Base-by-base conservation (phyloP, 257 asterid genomes). In the Scutellaria minor region DNA sequence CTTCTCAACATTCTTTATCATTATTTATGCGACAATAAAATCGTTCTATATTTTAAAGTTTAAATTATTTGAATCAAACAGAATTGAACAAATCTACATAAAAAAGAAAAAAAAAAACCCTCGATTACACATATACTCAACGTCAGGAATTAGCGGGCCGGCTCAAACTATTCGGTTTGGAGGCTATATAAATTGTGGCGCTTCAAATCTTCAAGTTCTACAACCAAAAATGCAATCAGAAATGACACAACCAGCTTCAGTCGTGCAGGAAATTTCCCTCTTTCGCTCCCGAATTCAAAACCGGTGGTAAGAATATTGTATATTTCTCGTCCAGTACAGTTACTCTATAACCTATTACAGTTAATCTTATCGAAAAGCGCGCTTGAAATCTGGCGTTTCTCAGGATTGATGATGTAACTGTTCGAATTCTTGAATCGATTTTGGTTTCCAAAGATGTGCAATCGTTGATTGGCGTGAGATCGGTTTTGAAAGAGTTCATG, bases 341-440 rank as follows among this genome's bases (percentile, higher is more conserved):
- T 70, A 22, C 7, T 4, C 7, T 15, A 14, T 35, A 24, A 9
- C 13, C 40, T 59, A 24, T 47, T 56, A 7, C 9, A 13, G 15
- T 64, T 22, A 27, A 18, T 45, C 5, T 11, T 41, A 40, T 52
- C 4, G 73, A 35, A 53, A 54, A 13, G 72, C 35, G 40, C 42
- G 44, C 1, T 59, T 53, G 67, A 59, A 63, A 44, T 65, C 13
- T 60, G 42, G 27, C 12, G 52, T 52, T 65, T 22, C 58, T 54
- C 85, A 93, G 98, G 77, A 82, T 87, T 73, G 85, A 88, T 64
- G 90, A 83, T 18, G 87, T 51, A 66, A 86, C 90, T 13, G 44
- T 87, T 64, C 86, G 83, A 67, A 70, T 93, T 72, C 90, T 93
- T 74, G 90, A 89, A 63, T 78, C 85, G 66, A 54, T 75, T 63